Percentiles rank a stretch among this genome's conserved stretches.
These are phyloP conservation scores for Pleurotus tuber-regium DNA, from an alignment of 768 basidiomycete genomes.

Conservation along the genomic window DNA sequence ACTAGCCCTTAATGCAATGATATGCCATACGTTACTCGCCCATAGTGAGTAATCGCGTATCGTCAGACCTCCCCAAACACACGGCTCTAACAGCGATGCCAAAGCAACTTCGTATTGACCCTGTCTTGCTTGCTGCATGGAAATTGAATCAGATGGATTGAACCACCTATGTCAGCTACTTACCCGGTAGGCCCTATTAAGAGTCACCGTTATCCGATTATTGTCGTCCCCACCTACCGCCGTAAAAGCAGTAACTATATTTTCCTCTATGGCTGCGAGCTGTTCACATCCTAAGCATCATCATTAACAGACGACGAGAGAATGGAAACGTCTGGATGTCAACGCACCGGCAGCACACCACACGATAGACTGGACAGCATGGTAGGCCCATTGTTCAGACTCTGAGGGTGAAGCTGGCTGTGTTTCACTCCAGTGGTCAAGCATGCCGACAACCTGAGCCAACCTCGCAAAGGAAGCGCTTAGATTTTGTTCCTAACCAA, in stretches of 20 bases:
- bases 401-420: conserved; percentile 48
- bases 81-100: conserved; percentile 60
- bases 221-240: conserved; percentile 56
- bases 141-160: too few species aligned
- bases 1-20: conserved; percentile 63
- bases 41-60: conserved; percentile 67
- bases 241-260: conserved; percentile 66
- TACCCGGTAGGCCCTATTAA: conserved; percentile 73
- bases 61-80: conserved; percentile 66
- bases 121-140: conserved; percentile 58
- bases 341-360: conserved; percentile 68
- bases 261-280: conserved; percentile 65
- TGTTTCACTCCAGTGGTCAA: conserved; percentile 69
- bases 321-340: neutral
- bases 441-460: conserved; percentile 61
- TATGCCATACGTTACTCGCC: conserved; percentile 78
- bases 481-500: conserved; percentile 63
- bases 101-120: conserved; percentile 65
- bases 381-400: conserved; percentile 67
- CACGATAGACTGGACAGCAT: conserved; percentile 69
- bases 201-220: conserved; percentile 53
- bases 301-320: conserved; percentile 10
- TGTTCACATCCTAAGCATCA: conserved; percentile 55
- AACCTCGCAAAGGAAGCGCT: conserved; percentile 68
- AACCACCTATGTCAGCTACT: conserved; percentile 9